These are phyloP conservation scores for Abrus precatorius DNA, from an alignment of 306 rosid genomes.

Conservation along the genomic window DNA sequence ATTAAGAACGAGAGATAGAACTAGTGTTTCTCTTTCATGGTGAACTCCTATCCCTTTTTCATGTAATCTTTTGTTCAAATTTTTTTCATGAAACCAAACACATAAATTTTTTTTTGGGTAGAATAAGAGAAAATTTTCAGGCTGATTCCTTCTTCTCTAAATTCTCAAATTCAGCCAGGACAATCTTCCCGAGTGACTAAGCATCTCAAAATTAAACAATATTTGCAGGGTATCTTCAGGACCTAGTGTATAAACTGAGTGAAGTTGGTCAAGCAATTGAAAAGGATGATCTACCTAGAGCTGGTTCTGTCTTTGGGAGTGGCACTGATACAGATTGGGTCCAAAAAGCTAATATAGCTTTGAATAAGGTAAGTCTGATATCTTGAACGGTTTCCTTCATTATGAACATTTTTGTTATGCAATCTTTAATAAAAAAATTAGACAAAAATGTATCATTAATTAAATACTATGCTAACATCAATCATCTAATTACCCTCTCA, in stretches of 20 bases:
- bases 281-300: slow-evolving; percentile 69
- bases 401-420: slow-evolving; percentile 4
- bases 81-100: background rate
- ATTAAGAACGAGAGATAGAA: background rate
- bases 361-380: slow-evolving; percentile 68
- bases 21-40: background rate
- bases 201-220: slow-evolving; percentile 15
- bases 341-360: slow-evolving; percentile 80
- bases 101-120: background rate
- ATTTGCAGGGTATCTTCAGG: slow-evolving; percentile 84
- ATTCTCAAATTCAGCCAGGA: slow-evolving; percentile 18
- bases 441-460: background rate
- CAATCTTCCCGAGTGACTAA: background rate
- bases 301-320: slow-evolving; percentile 84
- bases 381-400: slow-evolving; percentile 30
- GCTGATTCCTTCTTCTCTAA: background rate
- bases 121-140: slow-evolving; percentile 2
- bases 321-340: slow-evolving; percentile 81
- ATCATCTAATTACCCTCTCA: slow-evolving; percentile 20
- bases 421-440: slow-evolving; percentile 8
- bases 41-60: slow-evolving; percentile 29
- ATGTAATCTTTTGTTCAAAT: background rate
- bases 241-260: slow-evolving; percentile 82
- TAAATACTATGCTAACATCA: slow-evolving; percentile 23
- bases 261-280: slow-evolving; percentile 93